Evolutionary conservation across 2,329 filamentous ascomycete species (phyloP).

Genomic region (Fusarium tuaranense): DNA sequence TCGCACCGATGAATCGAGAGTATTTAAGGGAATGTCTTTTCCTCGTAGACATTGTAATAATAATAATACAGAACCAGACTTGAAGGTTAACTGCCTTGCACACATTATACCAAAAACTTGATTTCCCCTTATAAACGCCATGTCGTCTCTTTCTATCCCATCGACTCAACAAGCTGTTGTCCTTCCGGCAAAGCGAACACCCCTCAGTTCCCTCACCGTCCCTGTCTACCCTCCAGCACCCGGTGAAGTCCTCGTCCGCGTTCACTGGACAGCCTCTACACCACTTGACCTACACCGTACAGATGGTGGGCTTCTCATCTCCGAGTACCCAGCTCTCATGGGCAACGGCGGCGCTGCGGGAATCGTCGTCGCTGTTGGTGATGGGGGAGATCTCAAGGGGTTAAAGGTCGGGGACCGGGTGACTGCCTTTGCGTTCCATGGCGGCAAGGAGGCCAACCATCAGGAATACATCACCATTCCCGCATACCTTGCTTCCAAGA

Average conservation of each 20-base stretch:
- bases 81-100: background rate
- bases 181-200: conserved; percentile 63
- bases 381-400: conserved; percentile 50
- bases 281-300: conserved; percentile 72
- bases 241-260: conserved; percentile 65
- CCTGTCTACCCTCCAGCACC: conserved; percentile 48
- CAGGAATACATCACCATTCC: conserved; percentile 67
- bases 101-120: background rate
- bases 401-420: conserved; percentile 67
- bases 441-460: conserved; percentile 60
- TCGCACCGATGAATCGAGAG: background rate
- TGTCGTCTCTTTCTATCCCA: conserved; percentile 56
- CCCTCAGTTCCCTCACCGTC: conserved; percentile 67
- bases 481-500: conserved; percentile 60
- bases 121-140: conserved; percentile 14
- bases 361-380: conserved; percentile 63
- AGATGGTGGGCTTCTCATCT: conserved; percentile 67
- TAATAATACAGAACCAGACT: background rate
- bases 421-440: conserved; percentile 65
- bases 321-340: conserved; percentile 60
- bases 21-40: background rate
- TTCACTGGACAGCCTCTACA: conserved; percentile 70
- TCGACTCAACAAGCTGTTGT: conserved; percentile 73
- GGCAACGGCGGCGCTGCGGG: conserved; percentile 65
- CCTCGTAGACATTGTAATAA: background rate